Percentiles rank a stretch among this genome's conserved stretches.
phyloP scores from a whole-genome alignment of 345 rosid species.

The Angophora floribunda region DNA sequence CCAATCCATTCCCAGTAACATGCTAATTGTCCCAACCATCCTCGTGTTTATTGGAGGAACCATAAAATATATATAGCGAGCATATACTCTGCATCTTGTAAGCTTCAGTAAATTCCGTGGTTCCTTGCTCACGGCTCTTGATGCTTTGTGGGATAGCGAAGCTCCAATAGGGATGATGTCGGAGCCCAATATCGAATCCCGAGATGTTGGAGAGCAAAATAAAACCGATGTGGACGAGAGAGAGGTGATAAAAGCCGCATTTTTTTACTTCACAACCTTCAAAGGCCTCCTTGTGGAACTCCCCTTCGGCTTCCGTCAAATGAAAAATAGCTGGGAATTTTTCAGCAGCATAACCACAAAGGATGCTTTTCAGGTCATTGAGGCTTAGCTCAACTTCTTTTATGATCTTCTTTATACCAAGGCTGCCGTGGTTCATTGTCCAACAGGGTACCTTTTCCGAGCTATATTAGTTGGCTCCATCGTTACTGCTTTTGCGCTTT shows the following conservation, averaged over 20 bases:
- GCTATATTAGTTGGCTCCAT: background rate
- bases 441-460: background rate
- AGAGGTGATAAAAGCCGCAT: background rate
- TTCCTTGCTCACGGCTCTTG: background rate
- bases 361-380: background rate
- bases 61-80: background rate
- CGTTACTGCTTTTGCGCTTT: background rate
- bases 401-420: background rate
- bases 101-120: background rate
- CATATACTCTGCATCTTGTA: background rate
- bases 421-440: background rate
- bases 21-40: background rate
- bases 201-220: too few species aligned
- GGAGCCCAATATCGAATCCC: too few species aligned
- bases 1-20: background rate
- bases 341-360: rapidly evolving
- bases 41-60: background rate
- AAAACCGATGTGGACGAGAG: background rate
- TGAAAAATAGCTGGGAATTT: rapidly evolving
- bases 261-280: background rate
- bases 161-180: too few species aligned
- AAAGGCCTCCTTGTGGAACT: background rate
- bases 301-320: rapidly evolving
- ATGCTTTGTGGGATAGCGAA: rapidly evolving
- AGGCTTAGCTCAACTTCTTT: background rate